These are phyloP conservation scores for Aspergillus cavernicola DNA, from an alignment of 495 filamentous ascomycete species.

Conservation along the genomic window DNA sequence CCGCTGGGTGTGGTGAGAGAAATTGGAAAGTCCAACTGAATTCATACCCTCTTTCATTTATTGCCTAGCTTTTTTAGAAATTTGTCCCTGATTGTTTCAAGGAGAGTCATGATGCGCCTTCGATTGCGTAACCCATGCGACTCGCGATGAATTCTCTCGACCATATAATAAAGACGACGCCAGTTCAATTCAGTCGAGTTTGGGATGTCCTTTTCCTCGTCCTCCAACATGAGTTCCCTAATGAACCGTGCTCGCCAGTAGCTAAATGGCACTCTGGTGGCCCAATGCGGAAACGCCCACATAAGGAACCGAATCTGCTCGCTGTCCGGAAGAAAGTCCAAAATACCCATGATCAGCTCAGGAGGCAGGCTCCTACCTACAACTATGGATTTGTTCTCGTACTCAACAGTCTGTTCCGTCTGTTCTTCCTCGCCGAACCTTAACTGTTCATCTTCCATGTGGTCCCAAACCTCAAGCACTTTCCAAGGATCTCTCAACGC, in stretches of 20 bases:
- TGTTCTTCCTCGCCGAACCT: background rate
- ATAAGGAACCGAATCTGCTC: background rate
- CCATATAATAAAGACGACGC: background rate
- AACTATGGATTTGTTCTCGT: background rate
- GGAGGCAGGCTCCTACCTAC: background rate
- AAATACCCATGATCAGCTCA: background rate
- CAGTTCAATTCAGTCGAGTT: background rate
- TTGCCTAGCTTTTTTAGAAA: background rate
- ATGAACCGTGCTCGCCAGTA: background rate
- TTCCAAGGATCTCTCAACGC: background rate
- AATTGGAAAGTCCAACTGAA: background rate
- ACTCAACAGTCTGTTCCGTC: background rate
- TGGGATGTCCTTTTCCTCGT: background rate
- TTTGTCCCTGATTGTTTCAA: background rate
- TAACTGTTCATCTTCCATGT: background rate
- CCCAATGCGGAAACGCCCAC: background rate
- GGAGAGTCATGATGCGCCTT: background rate
- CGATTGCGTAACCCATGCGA: background rate
- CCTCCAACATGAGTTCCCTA: background rate
- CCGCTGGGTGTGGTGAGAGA: background rate
- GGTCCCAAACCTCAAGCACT: background rate
- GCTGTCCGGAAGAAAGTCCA: background rate
- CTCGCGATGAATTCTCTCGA: background rate
- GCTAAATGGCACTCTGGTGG: background rate
- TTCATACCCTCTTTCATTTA: background rate